Evolutionary conservation across 176 grass and related monocot genomes (phyloP).

Genomic region (Oryza rufipogon): DNA sequence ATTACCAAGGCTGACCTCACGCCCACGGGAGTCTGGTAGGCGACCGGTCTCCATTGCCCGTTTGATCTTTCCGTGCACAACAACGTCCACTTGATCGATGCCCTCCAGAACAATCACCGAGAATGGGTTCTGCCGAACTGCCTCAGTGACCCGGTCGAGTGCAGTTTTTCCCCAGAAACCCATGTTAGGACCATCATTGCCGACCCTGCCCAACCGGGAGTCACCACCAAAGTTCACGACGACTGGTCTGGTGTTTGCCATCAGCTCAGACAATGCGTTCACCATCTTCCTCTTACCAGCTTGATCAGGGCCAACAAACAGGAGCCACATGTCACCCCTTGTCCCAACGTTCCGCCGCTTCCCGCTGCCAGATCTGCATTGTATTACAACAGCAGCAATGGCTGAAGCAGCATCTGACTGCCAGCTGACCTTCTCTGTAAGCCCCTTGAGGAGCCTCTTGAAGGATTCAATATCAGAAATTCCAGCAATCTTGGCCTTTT

Average conservation of each 20-base stretch:
- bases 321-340: constrained; percentile 84
- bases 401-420: constrained; percentile 88
- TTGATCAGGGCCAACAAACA: constrained; percentile 88
- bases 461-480: constrained; percentile 88
- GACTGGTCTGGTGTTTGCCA: constrained; percentile 59
- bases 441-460: constrained; percentile 82
- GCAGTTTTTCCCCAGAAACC: constrained; percentile 76
- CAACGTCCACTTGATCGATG: constrained; percentile 71
- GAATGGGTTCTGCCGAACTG: constrained; percentile 78
- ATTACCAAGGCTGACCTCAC: constrained; percentile 83
- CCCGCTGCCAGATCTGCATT: constrained; percentile 71
- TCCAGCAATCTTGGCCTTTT: constrained; percentile 73
- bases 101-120: constrained; percentile 87
- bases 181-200: constrained; percentile 40
- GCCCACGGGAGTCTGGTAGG: constrained; percentile 77
- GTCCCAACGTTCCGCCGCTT: constrained; percentile 57
- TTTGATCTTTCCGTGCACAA: constrained; percentile 76
- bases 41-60: constrained; percentile 83
- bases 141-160: constrained; percentile 73
- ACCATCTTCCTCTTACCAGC: constrained; percentile 93
- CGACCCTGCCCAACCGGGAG: constrained; percentile 24
- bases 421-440: constrained; percentile 84
- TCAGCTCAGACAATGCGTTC: constrained; percentile 67
- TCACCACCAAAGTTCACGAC: constrained; percentile 59
- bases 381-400: constrained; percentile 74